Conservation (phyloP, 208 protist genomes). For the Acanthamoeba triangularis region DNA sequence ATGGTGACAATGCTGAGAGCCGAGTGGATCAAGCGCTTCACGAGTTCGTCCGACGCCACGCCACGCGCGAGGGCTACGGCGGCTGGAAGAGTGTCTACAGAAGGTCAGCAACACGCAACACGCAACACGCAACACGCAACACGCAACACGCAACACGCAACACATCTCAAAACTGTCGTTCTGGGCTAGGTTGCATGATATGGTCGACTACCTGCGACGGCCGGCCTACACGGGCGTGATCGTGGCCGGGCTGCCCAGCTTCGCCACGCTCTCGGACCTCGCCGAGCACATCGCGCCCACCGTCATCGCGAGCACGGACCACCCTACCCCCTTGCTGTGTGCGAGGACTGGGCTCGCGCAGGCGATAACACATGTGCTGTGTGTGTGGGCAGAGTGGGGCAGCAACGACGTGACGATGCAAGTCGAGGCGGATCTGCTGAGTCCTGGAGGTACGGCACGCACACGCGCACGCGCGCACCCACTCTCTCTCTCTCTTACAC, state of each 20-base stretch:
- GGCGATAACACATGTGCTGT: too few species aligned
- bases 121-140: too few species aligned
- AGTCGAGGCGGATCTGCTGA: too few species aligned
- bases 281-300: neutral
- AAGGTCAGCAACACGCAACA: too few species aligned
- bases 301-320: neutral
- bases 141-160: too few species aligned
- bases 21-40: neutral
- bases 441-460: too few species aligned
- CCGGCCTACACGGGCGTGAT: neutral
- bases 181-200: neutral
- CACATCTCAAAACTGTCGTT: neutral
- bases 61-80: neutral
- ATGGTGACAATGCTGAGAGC: neutral
- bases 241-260: neutral
- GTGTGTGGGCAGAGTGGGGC: too few species aligned
- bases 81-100: neutral
- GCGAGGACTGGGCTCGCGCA: neutral
- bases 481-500: too few species aligned
- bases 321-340: neutral
- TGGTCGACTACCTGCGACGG: neutral
- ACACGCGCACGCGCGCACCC: too few species aligned
- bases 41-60: neutral
- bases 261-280: neutral
- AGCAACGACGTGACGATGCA: too few species aligned